Base-by-base conservation (phyloP, 108 stramenopile genomes). In the Nitzschia putrida region DNA sequence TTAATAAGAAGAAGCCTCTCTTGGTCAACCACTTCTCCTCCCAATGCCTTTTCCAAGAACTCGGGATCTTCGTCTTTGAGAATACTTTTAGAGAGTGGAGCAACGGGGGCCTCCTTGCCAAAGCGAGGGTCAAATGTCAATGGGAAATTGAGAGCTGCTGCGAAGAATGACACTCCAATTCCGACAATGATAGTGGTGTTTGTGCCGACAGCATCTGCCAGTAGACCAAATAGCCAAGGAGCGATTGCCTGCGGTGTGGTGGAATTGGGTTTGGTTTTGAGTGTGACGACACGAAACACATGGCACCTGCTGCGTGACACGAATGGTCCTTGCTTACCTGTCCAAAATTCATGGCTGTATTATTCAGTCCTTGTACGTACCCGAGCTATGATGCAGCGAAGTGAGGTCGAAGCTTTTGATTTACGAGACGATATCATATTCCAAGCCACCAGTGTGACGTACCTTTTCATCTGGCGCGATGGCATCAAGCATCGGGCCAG, bases 401-500 rank as follows among this genome's bases (percentile, higher is more conserved):
- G 42, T 25, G 54, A 3, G 12, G 45, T 49, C 11, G 10, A 20
- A 37, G 38, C 12, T 21, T 8, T 38, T 38, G 13, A 60, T 38
- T 12, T 7, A 57, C 26, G 4, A 16, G 56, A 10, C 12, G 44
- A 45, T 45, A 12, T 13, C 44, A 12, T 13, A 10, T 45, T 53
- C 53, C 8, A 53, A 13, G 8, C n/a, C 8, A 20, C 9, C 44
- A 20, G 18, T 5, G 5, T 13, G 20, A 34, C 53, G 7, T 80
- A 66, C 66, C 66, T 53, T 66, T 18, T 82, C 81, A 41, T 53
- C 68, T 0, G 82, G 82, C 7, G 82, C 75, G 41, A 83, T 71
- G 1, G 65, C 69, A 40, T 83, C 82, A 20, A 83, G 38, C 82
- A 83, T 83, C 0, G 82, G 82, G 0, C 82, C 82, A 13, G 82